Evolutionary conservation across 345 rosid species (phyloP), one percentile per base, ranked within the genome.

Genomic region (Abelmoschus esculentus): DNA sequence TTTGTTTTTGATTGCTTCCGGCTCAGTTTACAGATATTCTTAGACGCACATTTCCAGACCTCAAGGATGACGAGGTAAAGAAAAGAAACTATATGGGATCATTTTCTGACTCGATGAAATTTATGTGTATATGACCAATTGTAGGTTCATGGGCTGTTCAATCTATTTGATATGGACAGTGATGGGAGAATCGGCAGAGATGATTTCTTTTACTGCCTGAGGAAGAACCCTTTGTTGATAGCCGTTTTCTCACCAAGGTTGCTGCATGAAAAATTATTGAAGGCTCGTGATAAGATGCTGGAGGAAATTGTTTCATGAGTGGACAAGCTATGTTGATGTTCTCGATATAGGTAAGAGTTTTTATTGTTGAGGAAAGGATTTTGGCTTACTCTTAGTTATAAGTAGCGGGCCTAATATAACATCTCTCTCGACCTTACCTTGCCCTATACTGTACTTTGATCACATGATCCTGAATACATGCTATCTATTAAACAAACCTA

Each of bases 211-310:
- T 75, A 76, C 68, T 82, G 87, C 78, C 81, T 95, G 34, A 81
- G 86, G 75, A 80, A 68, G 83, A 87, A 91, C 66, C 98, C 97
- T 19, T 71, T 95, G 67, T 74, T 91, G 72, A 74, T 95, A 77
- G 84, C 90, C 0, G 70, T 91, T 6, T 88, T 95, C 72, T 78
- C 85, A 7, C 80, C 77, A 56, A 63, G 70, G 19, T 64, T 82
- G 70, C 71, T 63, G 71, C 80, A 67, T 4, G 74, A 66, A 9
- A 74, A 76, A 55, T 67, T 73, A 1, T 46, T 70, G 7, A 80
- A 72, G 72, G 61, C 32, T 17, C 74, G 73, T 19, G 34, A 72
- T 75, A 68, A 46, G 32, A 77, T 28, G 59, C 36, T 58, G 56
- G 80, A 79, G 59, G 86, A 86, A 71, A 71, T 81, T 36, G 81